Evolutionary conservation across 352 stramenopile genomes (phyloP).

Genomic region (Pythium brassicae): DNA sequence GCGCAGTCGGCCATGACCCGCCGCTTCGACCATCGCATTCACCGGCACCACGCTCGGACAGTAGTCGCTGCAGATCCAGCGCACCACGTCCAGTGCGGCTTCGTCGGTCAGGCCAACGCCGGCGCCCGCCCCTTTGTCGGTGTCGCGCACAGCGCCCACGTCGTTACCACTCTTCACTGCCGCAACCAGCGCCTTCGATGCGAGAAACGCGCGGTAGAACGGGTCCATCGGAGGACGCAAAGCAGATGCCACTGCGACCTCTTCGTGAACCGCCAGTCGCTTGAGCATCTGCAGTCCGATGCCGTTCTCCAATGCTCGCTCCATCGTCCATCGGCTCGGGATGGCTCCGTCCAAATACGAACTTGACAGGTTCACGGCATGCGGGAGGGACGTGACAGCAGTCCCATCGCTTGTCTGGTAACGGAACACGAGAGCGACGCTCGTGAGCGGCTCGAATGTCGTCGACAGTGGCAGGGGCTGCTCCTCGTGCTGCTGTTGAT

Average conservation of each 20-base stretch:
- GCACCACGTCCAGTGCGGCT: neutral
- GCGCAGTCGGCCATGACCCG: neutral
- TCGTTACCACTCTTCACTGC: too few species aligned
- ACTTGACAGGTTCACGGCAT: too few species aligned
- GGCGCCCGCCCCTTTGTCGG: too few species aligned
- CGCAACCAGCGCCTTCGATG: neutral
- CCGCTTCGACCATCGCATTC: neutral
- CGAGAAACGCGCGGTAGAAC: constrained; percentile 1
- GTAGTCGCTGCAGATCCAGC: constrained; percentile 2
- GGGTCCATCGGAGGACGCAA: neutral
- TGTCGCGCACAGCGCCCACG: too few species aligned
- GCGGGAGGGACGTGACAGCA: too few species aligned
- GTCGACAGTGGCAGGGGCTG: too few species aligned
- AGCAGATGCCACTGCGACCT: too few species aligned
- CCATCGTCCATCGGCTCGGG: neutral
- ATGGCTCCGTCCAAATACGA: neutral
- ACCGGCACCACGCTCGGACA: neutral
- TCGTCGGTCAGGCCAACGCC: too few species aligned
- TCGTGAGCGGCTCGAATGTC: too few species aligned
- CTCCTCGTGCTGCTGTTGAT: too few species aligned
- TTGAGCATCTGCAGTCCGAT: neutral
- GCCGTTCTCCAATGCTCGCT: neutral
- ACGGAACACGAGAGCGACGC: too few species aligned
- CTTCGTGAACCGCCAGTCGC: neutral
- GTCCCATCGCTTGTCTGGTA: too few species aligned